Evolutionary conservation across 2,329 filamentous ascomycete species (phyloP).

Genomic region (Cercospora janseana): DNA sequence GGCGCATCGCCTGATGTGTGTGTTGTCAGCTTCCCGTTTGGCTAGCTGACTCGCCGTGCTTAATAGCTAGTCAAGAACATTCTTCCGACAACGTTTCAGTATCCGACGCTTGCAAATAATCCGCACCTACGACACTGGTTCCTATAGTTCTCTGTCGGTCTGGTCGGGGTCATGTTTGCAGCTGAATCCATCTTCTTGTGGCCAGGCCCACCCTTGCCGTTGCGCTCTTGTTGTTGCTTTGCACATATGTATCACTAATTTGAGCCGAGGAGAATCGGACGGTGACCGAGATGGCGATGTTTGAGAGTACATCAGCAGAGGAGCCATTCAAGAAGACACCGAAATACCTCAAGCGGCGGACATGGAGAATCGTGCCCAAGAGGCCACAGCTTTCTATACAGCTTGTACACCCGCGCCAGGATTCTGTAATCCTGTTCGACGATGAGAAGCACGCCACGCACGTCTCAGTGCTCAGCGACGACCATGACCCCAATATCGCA

Average conservation of each 20-base stretch:
- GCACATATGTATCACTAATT: no score
- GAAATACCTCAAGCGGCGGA: slow-evolving; percentile 7
- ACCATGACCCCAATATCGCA: slow-evolving; percentile 5
- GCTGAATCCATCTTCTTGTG: no score
- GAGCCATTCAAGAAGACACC: slow-evolving; percentile 3
- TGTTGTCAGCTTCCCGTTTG: neutral
- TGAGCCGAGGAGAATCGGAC: slow-evolving; percentile 4
- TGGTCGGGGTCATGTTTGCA: no score
- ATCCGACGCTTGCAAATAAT: slow-evolving; percentile 2
- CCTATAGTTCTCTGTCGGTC: neutral
- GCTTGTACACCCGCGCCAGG: slow-evolving; percentile 1
- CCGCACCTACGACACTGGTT: neutral
- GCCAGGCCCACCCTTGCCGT: no score
- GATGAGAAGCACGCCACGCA: neutral
- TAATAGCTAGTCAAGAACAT: slow-evolving; percentile 4
- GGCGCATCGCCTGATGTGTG: neutral
- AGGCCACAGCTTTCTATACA: neutral
- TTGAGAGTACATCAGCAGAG: neutral
- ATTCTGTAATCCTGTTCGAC: slow-evolving; percentile 4
- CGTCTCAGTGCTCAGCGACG: slow-evolving; percentile 8
- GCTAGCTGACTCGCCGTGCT: neutral
- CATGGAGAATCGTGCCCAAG: slow-evolving; percentile 1
- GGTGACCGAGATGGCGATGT: slow-evolving; percentile 8
- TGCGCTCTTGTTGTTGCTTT: no score
- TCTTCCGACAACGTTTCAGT: slow-evolving; percentile 2